Conservation (phyloP, 768 basidiomycete species). For the Boletales sp. region DNA sequence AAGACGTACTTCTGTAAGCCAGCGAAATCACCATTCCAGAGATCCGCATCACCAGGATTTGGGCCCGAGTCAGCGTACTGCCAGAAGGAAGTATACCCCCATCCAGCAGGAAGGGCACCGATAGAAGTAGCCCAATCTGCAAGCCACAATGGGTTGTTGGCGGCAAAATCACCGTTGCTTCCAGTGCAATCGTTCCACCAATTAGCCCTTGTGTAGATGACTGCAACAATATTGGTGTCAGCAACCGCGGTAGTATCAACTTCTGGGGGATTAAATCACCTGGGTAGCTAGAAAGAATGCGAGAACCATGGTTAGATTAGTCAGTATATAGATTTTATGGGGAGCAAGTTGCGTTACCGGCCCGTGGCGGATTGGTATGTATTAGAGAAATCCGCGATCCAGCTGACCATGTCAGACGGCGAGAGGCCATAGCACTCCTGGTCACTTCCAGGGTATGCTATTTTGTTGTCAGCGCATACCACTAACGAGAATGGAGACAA, state of each 20-base stretch:
- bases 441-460: slow-evolving; percentile 51
- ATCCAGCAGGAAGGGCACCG: slow-evolving; percentile 59
- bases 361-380: slow-evolving; percentile 50
- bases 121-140: slow-evolving; percentile 48
- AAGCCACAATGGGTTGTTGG: slow-evolving; percentile 58
- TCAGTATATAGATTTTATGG: neutral
- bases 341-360: slow-evolving; percentile 32
- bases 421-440: slow-evolving; percentile 53
- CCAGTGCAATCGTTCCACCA: slow-evolving; percentile 72
- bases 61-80: slow-evolving; percentile 54
- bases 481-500: neutral
- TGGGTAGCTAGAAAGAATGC: slow-evolving; percentile 34
- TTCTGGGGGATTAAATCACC: slow-evolving; percentile 24
- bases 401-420: slow-evolving; percentile 54
- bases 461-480: neutral
- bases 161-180: slow-evolving; percentile 47
- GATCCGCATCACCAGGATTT: slow-evolving; percentile 56
- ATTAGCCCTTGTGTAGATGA: slow-evolving; percentile 60
- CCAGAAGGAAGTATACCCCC: slow-evolving; percentile 56
- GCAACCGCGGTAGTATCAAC: neutral
- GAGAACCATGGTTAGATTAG: neutral
- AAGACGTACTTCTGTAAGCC: slow-evolving; percentile 36
- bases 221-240: slow-evolving; percentile 22
- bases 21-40: slow-evolving; percentile 51
- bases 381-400: slow-evolving; percentile 59